Base-by-base conservation (phyloP, 2,329 filamentous ascomycete genomes). In the Cryphonectria japonica region DNA sequence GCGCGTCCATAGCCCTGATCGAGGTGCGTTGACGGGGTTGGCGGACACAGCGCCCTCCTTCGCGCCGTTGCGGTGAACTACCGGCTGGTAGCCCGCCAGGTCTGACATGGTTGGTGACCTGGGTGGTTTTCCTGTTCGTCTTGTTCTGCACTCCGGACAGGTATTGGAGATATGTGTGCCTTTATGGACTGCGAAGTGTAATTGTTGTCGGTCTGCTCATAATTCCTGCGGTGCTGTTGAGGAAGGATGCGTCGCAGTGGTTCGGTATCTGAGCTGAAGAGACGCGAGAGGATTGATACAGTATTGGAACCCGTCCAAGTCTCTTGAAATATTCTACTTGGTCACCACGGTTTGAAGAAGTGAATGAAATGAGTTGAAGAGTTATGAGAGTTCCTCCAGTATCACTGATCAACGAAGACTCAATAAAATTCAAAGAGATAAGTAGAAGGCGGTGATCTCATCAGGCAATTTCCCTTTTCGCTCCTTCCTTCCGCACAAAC, bases 31-130 rank as follows among this genome's bases (percentile, higher is more conserved):
- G 14, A 41, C 60, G 11, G 41, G 29, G 6, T 32, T 62, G n/a
- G 68, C 19, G 68, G 26, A 77, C 41, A n/a, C 78, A 75, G 61
- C 70, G 3, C 43, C 34, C 37, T 69, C 67, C 16, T 19, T 37
- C 32, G 37, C 67, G 0, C 37, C 54, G 52, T 37, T 57, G 67
- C 13, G 14, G 5, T 13, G 64, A 46, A 14, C 34, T 67, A 70
- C 62, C 37, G 57, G 13, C 59, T 66, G 59, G 65, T 61, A 62
- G 7, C 26, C 29, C 11, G 26, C 54, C 29, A 32, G 29, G 54
- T 66, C 64, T 37, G 71, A 50, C 71, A 72, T 72, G 34, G 4
- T 19, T 72, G 26, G 13, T 34, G 54, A 29, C 29, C 26, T 32
- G 26, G 29, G 26, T 59, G 2, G 2, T 34, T 29, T 32, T 22